Evolutionary conservation across 108 stramenopile genomes (phyloP).

Genomic region (Asterionellopsis glacialis): DNA sequence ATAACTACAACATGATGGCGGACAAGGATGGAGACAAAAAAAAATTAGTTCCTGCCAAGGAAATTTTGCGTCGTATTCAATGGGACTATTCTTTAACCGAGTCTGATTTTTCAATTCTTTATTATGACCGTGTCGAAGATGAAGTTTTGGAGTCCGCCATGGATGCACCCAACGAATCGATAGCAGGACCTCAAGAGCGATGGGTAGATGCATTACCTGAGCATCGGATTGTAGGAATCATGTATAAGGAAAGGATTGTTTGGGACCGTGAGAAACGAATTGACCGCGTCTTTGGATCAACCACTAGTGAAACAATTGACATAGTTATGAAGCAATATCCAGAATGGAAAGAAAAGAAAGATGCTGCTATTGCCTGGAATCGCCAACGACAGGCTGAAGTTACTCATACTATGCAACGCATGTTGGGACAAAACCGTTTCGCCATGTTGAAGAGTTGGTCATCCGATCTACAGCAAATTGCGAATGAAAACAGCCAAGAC

Average conservation of each 20-base stretch:
- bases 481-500: not conserved
- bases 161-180: slow-evolving; percentile 61
- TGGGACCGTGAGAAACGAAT: slow-evolving; percentile 71
- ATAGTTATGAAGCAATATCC: slow-evolving; percentile 62
- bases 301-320: slow-evolving; percentile 60
- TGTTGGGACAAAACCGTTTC: slow-evolving; percentile 44
- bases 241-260: slow-evolving; percentile 71
- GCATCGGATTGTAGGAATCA: slow-evolving; percentile 70
- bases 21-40: slow-evolving; percentile 3
- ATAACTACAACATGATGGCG: not conserved
- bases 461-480: slow-evolving; percentile 11
- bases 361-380: slow-evolving; percentile 36
- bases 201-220: slow-evolving; percentile 81
- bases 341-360: slow-evolving; percentile 60
- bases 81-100: slow-evolving; percentile 52
- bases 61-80: slow-evolving; percentile 74
- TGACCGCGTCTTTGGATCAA: slow-evolving; percentile 68
- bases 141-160: slow-evolving; percentile 58
- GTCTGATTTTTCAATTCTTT: slow-evolving; percentile 56
- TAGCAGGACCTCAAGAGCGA: slow-evolving; percentile 46
- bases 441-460: slow-evolving; percentile 32
- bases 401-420: slow-evolving; percentile 21
- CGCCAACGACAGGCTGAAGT: slow-evolving; percentile 42
- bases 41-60: slow-evolving; percentile 66
- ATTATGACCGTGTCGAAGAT: slow-evolving; percentile 71